Conservation (phyloP, 805 yeast species). For the Zygosaccharomyces kombuchaensis region DNA sequence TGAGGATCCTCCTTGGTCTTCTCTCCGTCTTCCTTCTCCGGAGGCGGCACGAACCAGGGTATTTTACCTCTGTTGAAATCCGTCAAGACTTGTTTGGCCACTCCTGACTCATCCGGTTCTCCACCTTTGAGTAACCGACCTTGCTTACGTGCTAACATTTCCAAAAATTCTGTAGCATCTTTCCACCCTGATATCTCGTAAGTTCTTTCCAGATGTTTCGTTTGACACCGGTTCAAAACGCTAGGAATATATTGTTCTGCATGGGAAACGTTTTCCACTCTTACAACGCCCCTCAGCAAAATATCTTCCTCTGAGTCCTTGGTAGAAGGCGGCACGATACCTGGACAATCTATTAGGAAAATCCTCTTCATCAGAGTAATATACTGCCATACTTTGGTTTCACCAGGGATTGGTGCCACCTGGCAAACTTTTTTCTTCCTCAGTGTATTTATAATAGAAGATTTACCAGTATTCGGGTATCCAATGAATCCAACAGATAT, state of each 20-base stretch:
- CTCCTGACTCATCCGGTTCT: slow-evolving; percentile 93
- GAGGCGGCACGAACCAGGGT: slow-evolving; percentile 97
- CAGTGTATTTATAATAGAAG: slow-evolving; percentile 89
- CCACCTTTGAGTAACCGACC: slow-evolving; percentile 96
- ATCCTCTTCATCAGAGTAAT: slow-evolving; percentile 95
- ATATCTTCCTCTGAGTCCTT: slow-evolving; percentile 90
- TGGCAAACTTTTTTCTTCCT: slow-evolving; percentile 93
- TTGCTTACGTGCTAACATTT: slow-evolving; percentile 83
- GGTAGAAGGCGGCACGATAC: slow-evolving; percentile 93
- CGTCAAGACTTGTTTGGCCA: slow-evolving; percentile 82
- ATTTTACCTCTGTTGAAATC: slow-evolving; percentile 97
- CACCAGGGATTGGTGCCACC: slow-evolving; percentile 99
- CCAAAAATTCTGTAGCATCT: slow-evolving; percentile 73
- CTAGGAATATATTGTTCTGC: slow-evolving; percentile 96
- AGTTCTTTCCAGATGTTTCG: slow-evolving; percentile 89
- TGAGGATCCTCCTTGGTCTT: slow-evolving; percentile 35
- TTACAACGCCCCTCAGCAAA: slow-evolving; percentile 91
- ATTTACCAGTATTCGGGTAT: slow-evolving; percentile 97
- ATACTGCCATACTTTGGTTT: slow-evolving; percentile 98
- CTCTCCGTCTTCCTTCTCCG: slow-evolving; percentile 59
- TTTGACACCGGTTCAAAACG: slow-evolving; percentile 76
- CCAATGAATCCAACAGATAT: slow-evolving; percentile 97
- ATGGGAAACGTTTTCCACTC: slow-evolving; percentile 94
- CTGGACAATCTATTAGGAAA: slow-evolving; percentile 96
- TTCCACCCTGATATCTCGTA: slow-evolving; percentile 93